phyloP scores from a whole-genome alignment of 306 rosid species.

The Inga laurina region DNA sequence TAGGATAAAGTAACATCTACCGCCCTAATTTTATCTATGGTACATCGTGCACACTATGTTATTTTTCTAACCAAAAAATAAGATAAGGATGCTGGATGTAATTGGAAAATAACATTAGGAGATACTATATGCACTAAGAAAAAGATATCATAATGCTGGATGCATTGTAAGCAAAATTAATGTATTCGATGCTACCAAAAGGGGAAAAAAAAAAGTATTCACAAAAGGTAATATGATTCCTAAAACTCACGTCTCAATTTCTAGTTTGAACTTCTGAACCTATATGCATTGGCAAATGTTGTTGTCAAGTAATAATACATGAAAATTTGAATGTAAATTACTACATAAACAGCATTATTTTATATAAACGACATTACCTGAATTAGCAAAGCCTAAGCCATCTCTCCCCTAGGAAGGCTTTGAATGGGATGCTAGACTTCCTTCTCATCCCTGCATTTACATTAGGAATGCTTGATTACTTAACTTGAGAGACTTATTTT shows the following conservation, averaged over 20 bases:
- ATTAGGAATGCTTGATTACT: neutral
- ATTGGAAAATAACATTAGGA: too few species aligned
- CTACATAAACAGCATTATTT: neutral
- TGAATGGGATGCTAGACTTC: conserved; percentile 86
- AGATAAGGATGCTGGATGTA: too few species aligned
- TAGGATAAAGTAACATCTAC: too few species aligned
- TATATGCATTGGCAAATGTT: conserved; percentile 49
- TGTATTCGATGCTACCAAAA: too few species aligned
- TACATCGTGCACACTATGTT: too few species aligned
- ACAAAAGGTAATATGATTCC: too few species aligned
- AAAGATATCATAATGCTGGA: too few species aligned
- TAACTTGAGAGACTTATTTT: neutral
- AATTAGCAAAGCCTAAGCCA: conserved; percentile 90
- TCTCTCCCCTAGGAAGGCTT: conserved; percentile 77
- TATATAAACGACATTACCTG: conserved; percentile 54
- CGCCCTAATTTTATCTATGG: too few species aligned
- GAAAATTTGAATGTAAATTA: neutral
- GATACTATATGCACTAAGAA: too few species aligned
- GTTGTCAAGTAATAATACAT: conserved; percentile 6
- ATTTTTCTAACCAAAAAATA: too few species aligned
- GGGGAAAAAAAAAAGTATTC: too few species aligned
- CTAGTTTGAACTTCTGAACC: conserved; percentile 96
- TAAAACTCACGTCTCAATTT: conserved; percentile 87
- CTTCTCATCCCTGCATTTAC: conserved; percentile 72
- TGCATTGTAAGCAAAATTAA: too few species aligned